phyloP scores from a whole-genome alignment of 495 filamentous ascomycete genomes.

The Xylaria intraflava region DNA sequence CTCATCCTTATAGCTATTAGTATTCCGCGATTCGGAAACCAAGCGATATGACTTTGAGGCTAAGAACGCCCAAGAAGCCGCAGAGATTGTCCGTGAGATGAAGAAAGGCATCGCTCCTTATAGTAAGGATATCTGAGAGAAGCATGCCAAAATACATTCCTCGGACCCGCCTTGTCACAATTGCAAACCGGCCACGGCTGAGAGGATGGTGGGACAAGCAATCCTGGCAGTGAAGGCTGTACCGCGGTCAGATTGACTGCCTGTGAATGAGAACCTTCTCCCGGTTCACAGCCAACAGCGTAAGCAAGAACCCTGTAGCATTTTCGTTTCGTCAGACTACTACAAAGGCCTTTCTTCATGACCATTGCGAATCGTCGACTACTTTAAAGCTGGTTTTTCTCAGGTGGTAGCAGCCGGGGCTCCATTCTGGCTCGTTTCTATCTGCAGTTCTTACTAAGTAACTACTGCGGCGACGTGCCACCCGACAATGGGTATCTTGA shows the following conservation, averaged over 20 bases:
- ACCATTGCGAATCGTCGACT: neutral
- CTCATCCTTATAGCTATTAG: slow-evolving; percentile 48
- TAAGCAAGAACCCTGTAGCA: neutral
- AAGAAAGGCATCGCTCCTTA: slow-evolving; percentile 62
- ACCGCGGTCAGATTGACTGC: neutral
- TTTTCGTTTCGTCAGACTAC: neutral
- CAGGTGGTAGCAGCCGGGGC: too few species aligned
- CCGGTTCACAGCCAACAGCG: neutral
- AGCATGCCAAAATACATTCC: neutral
- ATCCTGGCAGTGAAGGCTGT: neutral
- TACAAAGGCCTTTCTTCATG: neutral
- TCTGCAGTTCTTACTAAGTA: too few species aligned
- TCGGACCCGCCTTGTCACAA: neutral
- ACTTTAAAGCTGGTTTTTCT: too few species aligned
- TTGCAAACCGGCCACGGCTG: neutral
- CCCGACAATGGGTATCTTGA: too few species aligned
- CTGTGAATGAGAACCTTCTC: neutral
- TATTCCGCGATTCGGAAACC: slow-evolving; percentile 74
- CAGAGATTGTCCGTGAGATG: slow-evolving; percentile 83
- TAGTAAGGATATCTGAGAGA: slow-evolving; percentile 20
- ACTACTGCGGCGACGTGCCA: too few species aligned
- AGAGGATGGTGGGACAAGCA: neutral
- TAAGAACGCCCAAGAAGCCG: slow-evolving; percentile 67
- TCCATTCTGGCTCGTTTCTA: too few species aligned
- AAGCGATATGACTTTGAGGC: slow-evolving; percentile 98